Percentiles rank a stretch among this genome's conserved stretches.
These are phyloP conservation scores for Claviceps cyperi DNA, from an alignment of 2,329 filamentous ascomycete species.

Conservation along the genomic window DNA sequence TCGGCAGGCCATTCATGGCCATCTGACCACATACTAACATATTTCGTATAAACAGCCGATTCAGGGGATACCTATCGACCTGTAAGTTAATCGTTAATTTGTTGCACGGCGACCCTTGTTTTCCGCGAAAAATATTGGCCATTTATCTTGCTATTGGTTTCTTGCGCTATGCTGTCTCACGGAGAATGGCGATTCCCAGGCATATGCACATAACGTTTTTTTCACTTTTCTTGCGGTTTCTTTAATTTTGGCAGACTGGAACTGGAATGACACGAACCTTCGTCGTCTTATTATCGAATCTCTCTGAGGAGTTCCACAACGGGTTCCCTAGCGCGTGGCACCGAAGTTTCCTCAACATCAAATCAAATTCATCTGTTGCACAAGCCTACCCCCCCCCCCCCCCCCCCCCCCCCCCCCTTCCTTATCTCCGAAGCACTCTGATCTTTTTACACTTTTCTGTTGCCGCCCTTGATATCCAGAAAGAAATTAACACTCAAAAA, in stretches of 20 bases:
- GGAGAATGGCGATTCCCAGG: background rate
- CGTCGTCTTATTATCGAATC: background rate
- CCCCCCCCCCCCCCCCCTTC: too few species aligned
- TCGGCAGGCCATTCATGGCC: slow-evolving; percentile 1
- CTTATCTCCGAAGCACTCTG: background rate
- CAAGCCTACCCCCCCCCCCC: background rate
- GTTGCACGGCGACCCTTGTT: background rate
- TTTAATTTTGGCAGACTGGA: background rate
- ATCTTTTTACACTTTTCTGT: background rate
- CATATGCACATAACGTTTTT: background rate
- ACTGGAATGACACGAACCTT: too few species aligned
- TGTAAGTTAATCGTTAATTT: slow-evolving; percentile 26
- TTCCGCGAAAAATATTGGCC: background rate
- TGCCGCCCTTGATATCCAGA: background rate
- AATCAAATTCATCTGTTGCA: background rate
- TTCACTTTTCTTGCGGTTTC: background rate
- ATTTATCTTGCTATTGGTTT: background rate
- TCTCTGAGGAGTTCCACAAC: background rate
- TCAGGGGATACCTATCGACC: slow-evolving; percentile 47
- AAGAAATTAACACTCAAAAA: slow-evolving; percentile 28
- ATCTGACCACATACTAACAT: slow-evolving; percentile 23
- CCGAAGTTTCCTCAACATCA: background rate
- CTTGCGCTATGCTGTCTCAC: background rate
- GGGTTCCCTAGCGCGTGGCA: background rate
- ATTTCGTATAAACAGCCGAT: slow-evolving; percentile 33